Percentiles rank a stretch among this genome's conserved stretches.
phyloP scores from a whole-genome alignment of 495 filamentous ascomycete species.

The Aspergillus kassunensis region DNA sequence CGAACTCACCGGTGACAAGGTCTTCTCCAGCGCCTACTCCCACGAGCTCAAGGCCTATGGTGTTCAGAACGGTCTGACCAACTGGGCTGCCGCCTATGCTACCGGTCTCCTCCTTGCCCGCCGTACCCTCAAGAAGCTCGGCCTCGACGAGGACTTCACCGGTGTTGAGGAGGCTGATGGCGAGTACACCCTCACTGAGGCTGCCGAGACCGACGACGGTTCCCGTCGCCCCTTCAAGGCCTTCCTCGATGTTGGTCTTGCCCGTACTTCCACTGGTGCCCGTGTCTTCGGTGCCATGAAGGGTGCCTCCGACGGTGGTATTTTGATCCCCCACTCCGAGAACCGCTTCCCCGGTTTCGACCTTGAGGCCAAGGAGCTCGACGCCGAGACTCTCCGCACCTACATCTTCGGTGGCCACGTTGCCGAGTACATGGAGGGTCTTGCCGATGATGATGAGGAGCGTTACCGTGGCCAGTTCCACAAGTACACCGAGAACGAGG shows the following conservation, averaged over 20 bases:
- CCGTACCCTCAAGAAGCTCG: constrained; percentile 94
- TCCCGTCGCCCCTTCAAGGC: constrained; percentile 96
- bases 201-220: constrained; percentile 77
- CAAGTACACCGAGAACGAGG: constrained; percentile 92
- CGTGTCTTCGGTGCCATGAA: constrained; percentile 99
- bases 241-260: constrained; percentile 95
- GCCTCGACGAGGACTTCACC: constrained; percentile 80
- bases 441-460: constrained; percentile 99
- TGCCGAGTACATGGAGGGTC: constrained; percentile 99
- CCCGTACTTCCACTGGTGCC: constrained; percentile 94
- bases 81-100: constrained; percentile 97
- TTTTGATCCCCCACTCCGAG: constrained; percentile 96
- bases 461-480: constrained; percentile 97
- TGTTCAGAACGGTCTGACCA: constrained; percentile 96
- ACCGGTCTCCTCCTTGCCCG: constrained; percentile 95
- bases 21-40: constrained; percentile 86
- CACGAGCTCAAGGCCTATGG: constrained; percentile 98
- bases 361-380: constrained; percentile 93
- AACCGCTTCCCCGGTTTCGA: constrained; percentile 99
- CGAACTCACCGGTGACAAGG: constrained; percentile 96
- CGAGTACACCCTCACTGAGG: constrained; percentile 91
- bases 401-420: constrained; percentile 99
- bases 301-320: constrained; percentile 96
- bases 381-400: constrained; percentile 92
- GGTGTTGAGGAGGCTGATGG: constrained; percentile 95